Base-by-base conservation (phyloP, 106 monocot species). In the Cymbidium sinense region DNA sequence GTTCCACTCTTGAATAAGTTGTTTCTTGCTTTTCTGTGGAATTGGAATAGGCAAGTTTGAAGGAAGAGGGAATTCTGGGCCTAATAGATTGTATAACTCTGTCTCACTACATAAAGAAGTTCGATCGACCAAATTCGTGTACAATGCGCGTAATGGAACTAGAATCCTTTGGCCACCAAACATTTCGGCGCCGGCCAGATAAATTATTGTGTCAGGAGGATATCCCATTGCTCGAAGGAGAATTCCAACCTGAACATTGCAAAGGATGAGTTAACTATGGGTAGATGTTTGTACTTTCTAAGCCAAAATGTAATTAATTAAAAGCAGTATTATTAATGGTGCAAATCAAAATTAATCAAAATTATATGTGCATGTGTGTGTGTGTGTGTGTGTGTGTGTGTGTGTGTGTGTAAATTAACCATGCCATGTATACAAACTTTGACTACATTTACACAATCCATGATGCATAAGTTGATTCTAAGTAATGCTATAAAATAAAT, bases 81-180 rank as follows among this genome's bases (percentile, higher is more conserved):
- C 92, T 23, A 88, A 70, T 44, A 89, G 79, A 71, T 81, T 47
- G 34, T 44, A 79, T 41, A 91, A 76, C 70, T 96, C 93, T 50
- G 84, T 85, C 81, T 87, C 71, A 74, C 84, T 91, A 74, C 89
- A 91, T 43, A 96, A 76, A 75, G 86, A 85, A 70, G 93, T 87
- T 19, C 87, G 86, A 76, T 96, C 96, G 0, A 96, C 82, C 64
- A 93, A 39, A 62, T 93, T 96, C 35, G 77, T 23, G 67, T 89
- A 96, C 82, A 93, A 84, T 21, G 86, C 85, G 65, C 87, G 87
- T 15, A 96, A 82, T 54, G 96, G 96, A 34, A 88, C 89, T 20
- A 93, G 82, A 70, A 91, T 64, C 83, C 89, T 83, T 77, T 93
- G 96, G 35, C 93, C 96, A 31, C 96, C 96, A 79, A 96, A 96